Evolutionary conservation across 2,329 filamentous ascomycete genomes (phyloP).

Genomic region (Xylariaceae sp.): DNA sequence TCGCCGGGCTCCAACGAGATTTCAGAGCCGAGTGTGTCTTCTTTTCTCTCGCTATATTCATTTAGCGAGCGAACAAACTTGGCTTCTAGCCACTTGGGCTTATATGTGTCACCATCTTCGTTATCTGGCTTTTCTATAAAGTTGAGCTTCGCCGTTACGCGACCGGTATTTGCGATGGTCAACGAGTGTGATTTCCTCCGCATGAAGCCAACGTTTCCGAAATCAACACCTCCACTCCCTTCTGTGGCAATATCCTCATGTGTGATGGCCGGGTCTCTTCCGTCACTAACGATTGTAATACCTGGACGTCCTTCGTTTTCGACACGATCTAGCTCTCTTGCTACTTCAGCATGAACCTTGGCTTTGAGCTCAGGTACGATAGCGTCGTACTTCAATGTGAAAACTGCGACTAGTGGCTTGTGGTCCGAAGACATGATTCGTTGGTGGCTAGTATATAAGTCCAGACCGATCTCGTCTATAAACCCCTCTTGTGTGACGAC

Average conservation of each 20-base stretch:
- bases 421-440: conserved; percentile 92
- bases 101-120: conserved; percentile 47
- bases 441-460: conserved; percentile 86
- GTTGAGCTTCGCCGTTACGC: conserved; percentile 77
- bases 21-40: conserved; percentile 50
- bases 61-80: conserved; percentile 30
- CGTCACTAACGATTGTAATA: conserved; percentile 82
- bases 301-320: conserved; percentile 90
- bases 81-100: conserved; percentile 39
- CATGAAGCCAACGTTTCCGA: conserved; percentile 76
- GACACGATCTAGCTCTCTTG: conserved; percentile 83
- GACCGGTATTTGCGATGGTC: conserved; percentile 91
- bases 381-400: conserved; percentile 84
- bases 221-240: conserved; percentile 70
- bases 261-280: conserved; percentile 46
- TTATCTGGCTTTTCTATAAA: conserved; percentile 76
- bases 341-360: conserved; percentile 84
- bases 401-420: conserved; percentile 86
- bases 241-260: conserved; percentile 47
- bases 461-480: conserved; percentile 60
- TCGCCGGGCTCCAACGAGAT: conserved; percentile 86
- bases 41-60: conserved; percentile 21
- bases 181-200: conserved; percentile 70
- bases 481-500: conserved; percentile 65
- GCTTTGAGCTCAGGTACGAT: conserved; percentile 86